A percentile compares a stretch with the other conserved stretches of the same genome.
phyloP scores from a whole-genome alignment of 139 green algal species.

The Chlamydomonas asymmetrica region DNA sequence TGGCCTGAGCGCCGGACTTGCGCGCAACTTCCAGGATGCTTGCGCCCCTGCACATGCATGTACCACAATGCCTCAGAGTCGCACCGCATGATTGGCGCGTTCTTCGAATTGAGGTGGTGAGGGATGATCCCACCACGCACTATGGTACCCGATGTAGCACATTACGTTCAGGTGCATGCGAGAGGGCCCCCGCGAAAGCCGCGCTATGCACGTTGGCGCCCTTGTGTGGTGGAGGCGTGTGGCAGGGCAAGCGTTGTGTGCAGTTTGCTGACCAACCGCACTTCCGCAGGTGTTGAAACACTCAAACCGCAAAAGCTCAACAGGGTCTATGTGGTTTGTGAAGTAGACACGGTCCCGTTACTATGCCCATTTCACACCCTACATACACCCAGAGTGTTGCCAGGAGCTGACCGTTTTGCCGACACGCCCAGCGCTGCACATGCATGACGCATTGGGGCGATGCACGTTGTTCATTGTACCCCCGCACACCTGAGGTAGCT shows the following conservation, averaged over 20 bases:
- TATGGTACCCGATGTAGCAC: neutral
- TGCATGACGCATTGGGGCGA: too few species aligned
- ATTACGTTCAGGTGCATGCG: neutral
- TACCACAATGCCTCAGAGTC: neutral
- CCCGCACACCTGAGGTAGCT: slow-evolving; percentile 71
- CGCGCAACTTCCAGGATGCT: slow-evolving; percentile 64
- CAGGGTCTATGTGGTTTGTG: too few species aligned
- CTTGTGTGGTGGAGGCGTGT: neutral
- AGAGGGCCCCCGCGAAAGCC: neutral
- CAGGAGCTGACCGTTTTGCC: neutral
- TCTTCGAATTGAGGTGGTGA: neutral
- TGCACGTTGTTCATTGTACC: too few species aligned
- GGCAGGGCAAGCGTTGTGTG: neutral
- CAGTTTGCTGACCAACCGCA: neutral
- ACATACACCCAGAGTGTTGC: neutral
- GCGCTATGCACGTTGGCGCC: neutral
- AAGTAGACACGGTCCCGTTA: neutral
- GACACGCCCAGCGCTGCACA: neutral
- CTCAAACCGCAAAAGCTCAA: neutral
- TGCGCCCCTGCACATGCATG: slow-evolving; percentile 16
- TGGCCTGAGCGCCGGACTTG: slow-evolving; percentile 58
- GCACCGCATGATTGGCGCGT: neutral
- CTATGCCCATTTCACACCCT: neutral
- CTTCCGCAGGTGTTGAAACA: neutral
- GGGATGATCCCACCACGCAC: neutral